Evolutionary conservation across 139 green algal species (phyloP), one percentile per base, ranked within the genome.

Genomic region (Pedinophyceae sp.): DNA sequence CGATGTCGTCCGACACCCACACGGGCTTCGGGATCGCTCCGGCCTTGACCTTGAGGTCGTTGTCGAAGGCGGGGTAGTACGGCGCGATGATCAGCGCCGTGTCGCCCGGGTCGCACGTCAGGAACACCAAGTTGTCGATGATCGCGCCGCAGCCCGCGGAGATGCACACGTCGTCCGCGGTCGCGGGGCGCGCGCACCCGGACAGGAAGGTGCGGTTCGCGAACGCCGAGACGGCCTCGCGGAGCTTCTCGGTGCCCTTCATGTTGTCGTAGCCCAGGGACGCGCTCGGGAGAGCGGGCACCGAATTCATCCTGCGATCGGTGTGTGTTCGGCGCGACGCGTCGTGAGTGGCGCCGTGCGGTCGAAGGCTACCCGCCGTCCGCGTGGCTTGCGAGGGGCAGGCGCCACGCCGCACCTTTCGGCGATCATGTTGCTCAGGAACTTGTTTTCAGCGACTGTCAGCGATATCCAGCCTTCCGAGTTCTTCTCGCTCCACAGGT

Each of bases 1-100:
- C 22, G 5, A 29, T 38, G 24, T 20, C 49, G 23, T 16, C 17
- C 4, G 49, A 55, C 23, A 20, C 30, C 5, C 30, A 38, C 20
- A 55, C 49, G 17, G 49, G 49, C 49, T 41, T 23, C 20, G 49
- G 20, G 20, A 15, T 4, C 49, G 34, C 49, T 5, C 49, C 24
- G 24, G 20, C 30, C 20, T 23, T n/a, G 16, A 55, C 23, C 6
- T 15, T 6, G 5, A 55, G 24, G 49, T 55, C 49, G 49, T 55
- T 55, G 20, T 55, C 49, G 29, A 55, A 55, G 6, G 49, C 49
- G 16, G 49, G 49, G 49, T 55, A 55, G 49, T 39, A 55, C n/a
- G 49, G 49, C n/a, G 49, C 22, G 6, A 23, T n/a, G 22, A 55
- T 30, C n/a, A 55, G 24, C 20, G 34, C 23, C 49, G 22, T 23